Evolutionary conservation across 2,329 filamentous ascomycete species (phyloP).

Genomic region (Sclerotinia nivalis): DNA sequence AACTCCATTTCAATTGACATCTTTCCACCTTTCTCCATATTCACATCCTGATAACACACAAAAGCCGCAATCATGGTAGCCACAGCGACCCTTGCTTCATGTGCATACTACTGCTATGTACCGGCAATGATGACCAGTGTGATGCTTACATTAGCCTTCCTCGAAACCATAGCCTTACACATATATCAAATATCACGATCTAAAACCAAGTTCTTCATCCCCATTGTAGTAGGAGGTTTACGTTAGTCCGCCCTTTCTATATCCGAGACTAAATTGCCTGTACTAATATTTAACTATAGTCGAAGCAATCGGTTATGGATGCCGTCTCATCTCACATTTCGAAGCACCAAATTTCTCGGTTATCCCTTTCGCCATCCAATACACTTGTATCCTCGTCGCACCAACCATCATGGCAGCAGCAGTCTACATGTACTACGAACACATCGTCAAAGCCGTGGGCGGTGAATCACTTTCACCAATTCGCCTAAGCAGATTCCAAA

Average conservation of each 20-base stretch:
- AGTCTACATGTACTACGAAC: slow-evolving; percentile 21
- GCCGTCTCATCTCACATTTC: slow-evolving; percentile 5
- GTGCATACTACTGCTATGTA: slow-evolving; percentile 21
- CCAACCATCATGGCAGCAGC: slow-evolving; percentile 18
- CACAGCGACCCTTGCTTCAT: slow-evolving; percentile 17
- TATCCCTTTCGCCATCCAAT: slow-evolving; percentile 17
- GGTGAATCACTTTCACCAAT: slow-evolving; percentile 8
- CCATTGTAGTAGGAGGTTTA: slow-evolving; percentile 7
- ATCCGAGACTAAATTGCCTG: background rate
- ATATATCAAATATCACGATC: background rate
- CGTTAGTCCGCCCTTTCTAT: background rate
- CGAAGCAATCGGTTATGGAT: slow-evolving; percentile 17
- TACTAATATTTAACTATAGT: slow-evolving; percentile 5
- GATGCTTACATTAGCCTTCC: background rate
- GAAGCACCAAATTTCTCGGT: slow-evolving; percentile 16
- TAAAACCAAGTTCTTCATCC: slow-evolving; percentile 13
- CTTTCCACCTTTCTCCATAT: background rate
- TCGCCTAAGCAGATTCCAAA: slow-evolving; percentile 11
- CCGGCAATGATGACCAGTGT: background rate
- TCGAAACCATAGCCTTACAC: slow-evolving; percentile 4
- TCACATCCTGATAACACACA: background rate
- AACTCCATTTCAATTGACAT: background rate
- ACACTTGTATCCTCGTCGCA: slow-evolving; percentile 13
- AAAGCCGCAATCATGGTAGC: slow-evolving; percentile 10
- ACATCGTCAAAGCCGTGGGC: background rate